Evolutionary conservation across 2,329 filamentous ascomycete genomes (phyloP).

Genomic region (Purpureocillium takamizusanense): DNA sequence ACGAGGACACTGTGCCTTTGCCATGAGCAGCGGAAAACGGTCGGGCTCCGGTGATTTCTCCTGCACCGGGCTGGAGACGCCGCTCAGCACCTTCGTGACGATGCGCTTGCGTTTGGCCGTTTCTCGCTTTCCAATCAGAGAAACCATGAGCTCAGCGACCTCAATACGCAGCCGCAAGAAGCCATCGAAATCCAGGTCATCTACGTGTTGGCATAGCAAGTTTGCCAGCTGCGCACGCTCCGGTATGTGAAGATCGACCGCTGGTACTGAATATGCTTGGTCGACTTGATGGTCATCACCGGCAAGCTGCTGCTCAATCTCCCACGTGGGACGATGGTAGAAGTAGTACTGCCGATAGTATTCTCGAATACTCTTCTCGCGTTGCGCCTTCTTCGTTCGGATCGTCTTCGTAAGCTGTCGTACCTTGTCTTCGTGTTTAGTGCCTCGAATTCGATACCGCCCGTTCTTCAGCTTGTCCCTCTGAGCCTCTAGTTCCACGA

Average conservation of each 20-base stretch:
- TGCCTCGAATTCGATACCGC: conserved; percentile 10
- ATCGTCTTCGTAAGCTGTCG: conserved; percentile 11
- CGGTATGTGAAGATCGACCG: conserved; percentile 1
- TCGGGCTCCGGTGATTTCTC: too few relatives aligned
- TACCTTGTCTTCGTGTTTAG: conserved; percentile 13
- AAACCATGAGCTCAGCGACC: conserved; percentile 9
- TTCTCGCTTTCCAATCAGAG: conserved; percentile 13
- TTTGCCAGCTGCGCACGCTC: conserved; percentile 4
- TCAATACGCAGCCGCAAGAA: conserved; percentile 7
- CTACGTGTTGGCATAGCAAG: conserved; percentile 10
- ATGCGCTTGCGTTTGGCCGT: conserved; percentile 6
- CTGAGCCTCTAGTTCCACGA: conserved; percentile 9
- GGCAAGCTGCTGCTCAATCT: conserved; percentile 12
- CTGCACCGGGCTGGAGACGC: too few relatives aligned
- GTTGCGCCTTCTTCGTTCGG: conserved; percentile 9
- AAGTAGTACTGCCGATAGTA: conserved; percentile 16
- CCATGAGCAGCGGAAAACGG: neutral
- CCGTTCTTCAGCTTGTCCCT: conserved; percentile 12
- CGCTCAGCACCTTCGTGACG: neutral
- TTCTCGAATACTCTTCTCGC: conserved; percentile 6
- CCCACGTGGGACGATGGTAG: conserved; percentile 11
- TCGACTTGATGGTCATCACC: conserved; percentile 36
- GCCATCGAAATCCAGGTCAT: conserved; percentile 7
- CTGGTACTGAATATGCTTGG: conserved; percentile 24
- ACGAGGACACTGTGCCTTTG: neutral